Conservation (phyloP, 2,329 filamentous ascomycete genomes). For the Myriosclerotinia curreyana region DNA sequence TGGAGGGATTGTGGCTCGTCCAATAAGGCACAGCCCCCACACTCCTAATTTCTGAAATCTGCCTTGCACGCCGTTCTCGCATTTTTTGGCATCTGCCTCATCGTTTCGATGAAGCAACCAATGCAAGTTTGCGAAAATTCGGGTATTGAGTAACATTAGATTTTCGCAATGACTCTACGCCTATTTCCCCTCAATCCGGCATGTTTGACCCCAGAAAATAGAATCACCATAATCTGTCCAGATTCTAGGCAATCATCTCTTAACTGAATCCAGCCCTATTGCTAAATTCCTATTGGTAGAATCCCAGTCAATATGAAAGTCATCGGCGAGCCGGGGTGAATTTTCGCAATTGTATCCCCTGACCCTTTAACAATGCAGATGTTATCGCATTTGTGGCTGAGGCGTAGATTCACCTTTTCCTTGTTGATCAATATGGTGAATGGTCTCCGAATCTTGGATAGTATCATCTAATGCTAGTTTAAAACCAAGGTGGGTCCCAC, state of each 20-base stretch:
- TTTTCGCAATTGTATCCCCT: not conserved
- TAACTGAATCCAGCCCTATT: not conserved
- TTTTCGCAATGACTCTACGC: slow-evolving; percentile 17
- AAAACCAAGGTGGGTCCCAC: slow-evolving; percentile 13
- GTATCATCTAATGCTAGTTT: not conserved
- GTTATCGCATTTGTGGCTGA: slow-evolving; percentile 10
- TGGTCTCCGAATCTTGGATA: slow-evolving; percentile 3
- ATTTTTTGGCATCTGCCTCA: slow-evolving; percentile 2
- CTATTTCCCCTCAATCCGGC: slow-evolving; percentile 9
- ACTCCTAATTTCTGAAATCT: not conserved
- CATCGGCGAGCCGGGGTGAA: not conserved
- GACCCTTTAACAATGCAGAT: not conserved
- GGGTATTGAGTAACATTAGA: slow-evolving; percentile 1
- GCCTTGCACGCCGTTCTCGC: slow-evolving; percentile 9
- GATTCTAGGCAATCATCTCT: slow-evolving; percentile 18
- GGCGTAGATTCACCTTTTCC: not conserved
- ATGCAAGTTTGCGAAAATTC: not conserved
- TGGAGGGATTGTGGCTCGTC: slow-evolving; percentile 5
- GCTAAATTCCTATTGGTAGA: slow-evolving; percentile 5
- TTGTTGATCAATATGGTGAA: not conserved
- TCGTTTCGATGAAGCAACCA: slow-evolving; percentile 4
- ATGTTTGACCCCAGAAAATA: not conserved
- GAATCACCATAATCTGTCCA: slow-evolving; percentile 2
- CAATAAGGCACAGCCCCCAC: slow-evolving; percentile 6
- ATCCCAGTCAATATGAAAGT: slow-evolving; percentile 3